A percentile compares a stretch with the other conserved stretches of the same genome.
These are phyloP conservation scores for Bonia amplexicaulis DNA, from an alignment of 176 grass and related monocot species.

Conservation along the genomic window DNA sequence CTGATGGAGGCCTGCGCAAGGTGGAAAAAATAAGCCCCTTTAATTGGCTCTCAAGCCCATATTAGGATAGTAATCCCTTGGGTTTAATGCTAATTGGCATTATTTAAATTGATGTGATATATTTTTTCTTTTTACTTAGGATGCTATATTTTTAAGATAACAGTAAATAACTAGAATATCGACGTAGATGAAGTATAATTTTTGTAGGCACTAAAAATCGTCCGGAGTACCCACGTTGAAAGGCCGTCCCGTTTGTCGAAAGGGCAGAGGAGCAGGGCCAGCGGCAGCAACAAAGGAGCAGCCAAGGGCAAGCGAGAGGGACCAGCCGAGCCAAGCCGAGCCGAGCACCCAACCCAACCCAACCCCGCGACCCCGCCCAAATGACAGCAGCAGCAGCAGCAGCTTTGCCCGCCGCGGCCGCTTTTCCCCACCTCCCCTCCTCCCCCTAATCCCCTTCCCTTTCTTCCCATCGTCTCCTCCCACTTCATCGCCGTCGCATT, in stretches of 20 bases:
- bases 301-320: conserved; percentile 10
- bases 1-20: no score
- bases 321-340: neutral
- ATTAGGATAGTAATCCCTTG: no score
- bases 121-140: no score
- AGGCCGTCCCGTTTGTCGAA: no score
- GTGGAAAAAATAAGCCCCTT: no score
- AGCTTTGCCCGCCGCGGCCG: conserved; percentile 16
- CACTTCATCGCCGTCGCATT: conserved; percentile 13
- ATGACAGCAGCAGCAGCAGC: conserved; percentile 37
- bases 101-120: no score
- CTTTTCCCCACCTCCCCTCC: conserved; percentile 19
- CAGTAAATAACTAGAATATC: rapidly evolving
- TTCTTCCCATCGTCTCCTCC: neutral
- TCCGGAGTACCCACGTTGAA: no score
- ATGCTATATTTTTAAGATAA: no score
- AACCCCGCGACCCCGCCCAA: conserved; percentile 14
- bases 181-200: no score
- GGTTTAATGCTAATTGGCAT: no score
- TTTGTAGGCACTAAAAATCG: no score
- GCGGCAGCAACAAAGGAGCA: neutral
- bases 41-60: no score
- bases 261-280: neutral
- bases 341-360: neutral
- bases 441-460: conserved; percentile 8